Conservation (phyloP, 257 asterid genomes). For the Penstemon newberryi region DNA sequence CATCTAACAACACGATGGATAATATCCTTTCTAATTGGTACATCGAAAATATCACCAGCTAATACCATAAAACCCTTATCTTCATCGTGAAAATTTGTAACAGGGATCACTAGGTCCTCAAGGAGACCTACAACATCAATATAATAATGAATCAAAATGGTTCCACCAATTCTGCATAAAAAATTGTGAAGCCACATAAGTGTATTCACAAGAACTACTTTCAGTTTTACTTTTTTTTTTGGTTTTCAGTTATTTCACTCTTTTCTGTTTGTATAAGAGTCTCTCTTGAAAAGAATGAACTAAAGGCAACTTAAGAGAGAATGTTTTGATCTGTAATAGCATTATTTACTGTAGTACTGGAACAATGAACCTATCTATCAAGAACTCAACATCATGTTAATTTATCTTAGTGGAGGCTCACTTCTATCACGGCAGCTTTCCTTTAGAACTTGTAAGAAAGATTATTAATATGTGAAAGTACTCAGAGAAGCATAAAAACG, state of each 20-base stretch:
- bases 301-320: too few relatives aligned
- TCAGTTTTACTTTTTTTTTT: not conserved
- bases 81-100: constrained; percentile 72
- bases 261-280: not conserved
- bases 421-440: not conserved
- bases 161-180: constrained; percentile 2
- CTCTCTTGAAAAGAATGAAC: too few relatives aligned
- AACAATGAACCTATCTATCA: too few relatives aligned
- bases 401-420: not conserved
- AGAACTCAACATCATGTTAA: not conserved
- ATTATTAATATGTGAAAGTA: too few relatives aligned
- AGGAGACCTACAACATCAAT: constrained; percentile 53
- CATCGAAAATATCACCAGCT: constrained; percentile 92
- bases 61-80: constrained; percentile 84
- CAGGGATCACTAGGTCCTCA: constrained; percentile 80
- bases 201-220: not conserved
- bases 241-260: too few relatives aligned
- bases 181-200: not conserved
- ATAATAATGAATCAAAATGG: constrained; percentile 27
- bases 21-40: constrained; percentile 87
- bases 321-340: too few relatives aligned
- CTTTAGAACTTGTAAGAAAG: not conserved
- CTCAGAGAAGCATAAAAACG: not conserved
- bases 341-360: too few relatives aligned
- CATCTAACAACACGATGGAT: constrained; percentile 96